A percentile compares a stretch with the other conserved stretches of the same genome.
phyloP scores from a whole-genome alignment of 805 yeast species.

The Candida tibetensis region DNA sequence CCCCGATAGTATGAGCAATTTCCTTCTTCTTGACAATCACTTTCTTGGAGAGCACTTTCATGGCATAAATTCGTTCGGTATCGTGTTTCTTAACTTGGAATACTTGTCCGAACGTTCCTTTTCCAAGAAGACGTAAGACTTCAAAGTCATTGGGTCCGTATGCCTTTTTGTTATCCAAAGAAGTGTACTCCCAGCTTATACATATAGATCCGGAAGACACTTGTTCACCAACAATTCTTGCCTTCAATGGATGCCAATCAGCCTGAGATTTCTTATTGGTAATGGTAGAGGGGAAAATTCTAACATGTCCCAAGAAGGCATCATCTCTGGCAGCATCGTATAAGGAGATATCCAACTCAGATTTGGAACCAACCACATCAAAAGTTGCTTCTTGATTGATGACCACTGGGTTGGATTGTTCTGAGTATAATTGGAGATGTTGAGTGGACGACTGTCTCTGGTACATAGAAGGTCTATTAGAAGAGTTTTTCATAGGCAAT shows the following conservation, averaged over 20 bases:
- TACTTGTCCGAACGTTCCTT: constrained; percentile 97
- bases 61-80: constrained; percentile 88
- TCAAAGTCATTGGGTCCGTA: constrained; percentile 96
- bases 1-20: constrained; percentile 97
- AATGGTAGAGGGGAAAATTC: constrained; percentile 60
- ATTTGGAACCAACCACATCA: constrained; percentile 81
- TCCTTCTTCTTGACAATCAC: constrained; percentile 96
- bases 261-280: constrained; percentile 44
- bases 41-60: constrained; percentile 93
- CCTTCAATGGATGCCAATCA: constrained; percentile 71
- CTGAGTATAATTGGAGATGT: constrained; percentile 28
- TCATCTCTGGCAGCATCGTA: constrained; percentile 85
- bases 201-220: constrained; percentile 74
- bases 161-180: constrained; percentile 64
- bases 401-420: constrained; percentile 53
- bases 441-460: constrained; percentile 39
- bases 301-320: constrained; percentile 80
- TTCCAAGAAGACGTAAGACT: constrained; percentile 84
- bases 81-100: constrained; percentile 93
- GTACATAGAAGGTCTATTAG: constrained; percentile 31
- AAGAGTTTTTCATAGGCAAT: constrained; percentile 10
- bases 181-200: constrained; percentile 67
- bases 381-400: constrained; percentile 94
- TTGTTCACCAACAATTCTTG: constrained; percentile 72
- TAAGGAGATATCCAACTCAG: constrained; percentile 85